Base-by-base conservation (phyloP, 805 yeast species). In the Saturnispora galanensis region DNA sequence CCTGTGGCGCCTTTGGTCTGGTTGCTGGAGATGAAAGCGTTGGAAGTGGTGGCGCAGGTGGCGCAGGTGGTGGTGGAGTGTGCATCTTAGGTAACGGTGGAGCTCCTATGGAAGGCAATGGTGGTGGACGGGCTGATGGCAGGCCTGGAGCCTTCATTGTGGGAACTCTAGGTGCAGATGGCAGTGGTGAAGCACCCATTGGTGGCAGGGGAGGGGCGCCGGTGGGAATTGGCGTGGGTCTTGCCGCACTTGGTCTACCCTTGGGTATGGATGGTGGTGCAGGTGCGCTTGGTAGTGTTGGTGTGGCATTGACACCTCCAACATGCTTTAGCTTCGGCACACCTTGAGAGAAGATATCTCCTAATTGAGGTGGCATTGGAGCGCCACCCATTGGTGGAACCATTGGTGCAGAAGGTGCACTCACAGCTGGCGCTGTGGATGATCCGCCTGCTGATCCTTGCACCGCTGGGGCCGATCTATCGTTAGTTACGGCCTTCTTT, bases 331-430 rank as follows among this genome's bases (percentile, higher is more conserved):
- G 67, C 55, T 81, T 81, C 7, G 94, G 93, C 62, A 85, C 70
- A 1, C 94, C 94, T 5, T 82, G 85, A 3, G 93, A 87, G 62
- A 81, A 79, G 12, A 81, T 69, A 42, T 79, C 82, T 13, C 84
- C 86, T 52, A 81, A 63, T 55, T 68, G 77, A 2, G 81, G 80
- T n/a, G 64, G 60, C 15, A 55, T 54, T 2, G 62, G 45, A 9
- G 63, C 56, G 2, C 44, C 47, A 26, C 34, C 13, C 17, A 31
- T 16, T 21, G 42, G 10, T 12, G 59, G 54, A 52, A 49, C 45
- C 16, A 38, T 41, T 8, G 55, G 44, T 7, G 47, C 36, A n/a
- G 50, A 16, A 9, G 40, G 32, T 13, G 17, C 31, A 11, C 12
- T n/a, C 6, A 34, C 17, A 9, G 21, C 7, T 5, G 4, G 6